Percentiles rank a stretch among this genome's conserved stretches.
Evolutionary conservation across 495 filamentous ascomycete species (phyloP).

Genomic region (Podospora comata): DNA sequence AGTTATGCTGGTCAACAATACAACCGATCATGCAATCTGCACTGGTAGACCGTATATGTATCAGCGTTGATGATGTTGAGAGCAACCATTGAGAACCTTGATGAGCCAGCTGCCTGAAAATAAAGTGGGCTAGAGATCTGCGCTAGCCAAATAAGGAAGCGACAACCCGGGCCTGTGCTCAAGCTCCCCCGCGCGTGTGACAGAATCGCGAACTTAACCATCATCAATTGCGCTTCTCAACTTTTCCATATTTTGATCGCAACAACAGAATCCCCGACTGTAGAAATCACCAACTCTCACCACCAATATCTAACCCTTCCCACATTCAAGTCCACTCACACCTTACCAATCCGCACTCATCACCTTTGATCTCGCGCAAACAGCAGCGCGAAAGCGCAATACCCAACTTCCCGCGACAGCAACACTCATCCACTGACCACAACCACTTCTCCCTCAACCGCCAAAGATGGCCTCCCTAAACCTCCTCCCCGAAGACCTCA

Average conservation of each 20-base stretch:
- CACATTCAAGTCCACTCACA: too few species aligned
- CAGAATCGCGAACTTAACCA: background rate
- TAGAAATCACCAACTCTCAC: background rate
- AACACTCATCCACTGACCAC: background rate
- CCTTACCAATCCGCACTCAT: background rate
- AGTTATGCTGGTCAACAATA: background rate
- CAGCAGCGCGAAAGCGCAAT: background rate
- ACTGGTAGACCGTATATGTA: background rate
- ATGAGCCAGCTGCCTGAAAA: background rate
- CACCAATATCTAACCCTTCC: background rate
- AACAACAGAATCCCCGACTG: background rate
- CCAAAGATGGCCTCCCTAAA: slow-evolving; percentile 47
- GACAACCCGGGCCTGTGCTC: background rate
- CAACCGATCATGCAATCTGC: background rate
- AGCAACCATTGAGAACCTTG: background rate
- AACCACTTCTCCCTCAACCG: background rate
- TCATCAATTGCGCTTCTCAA: background rate
- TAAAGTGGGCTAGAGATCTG: background rate
- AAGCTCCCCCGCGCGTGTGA: background rate
- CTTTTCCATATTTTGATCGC: background rate
- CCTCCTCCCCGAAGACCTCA: slow-evolving; percentile 59
- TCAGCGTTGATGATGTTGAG: background rate
- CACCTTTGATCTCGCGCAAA: background rate
- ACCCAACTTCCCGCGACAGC: background rate
- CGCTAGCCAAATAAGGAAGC: background rate